Percentiles rank a stretch among this genome's conserved stretches.
phyloP scores from a whole-genome alignment of 2,329 filamentous ascomycete species.

The Onygenales sp. region DNA sequence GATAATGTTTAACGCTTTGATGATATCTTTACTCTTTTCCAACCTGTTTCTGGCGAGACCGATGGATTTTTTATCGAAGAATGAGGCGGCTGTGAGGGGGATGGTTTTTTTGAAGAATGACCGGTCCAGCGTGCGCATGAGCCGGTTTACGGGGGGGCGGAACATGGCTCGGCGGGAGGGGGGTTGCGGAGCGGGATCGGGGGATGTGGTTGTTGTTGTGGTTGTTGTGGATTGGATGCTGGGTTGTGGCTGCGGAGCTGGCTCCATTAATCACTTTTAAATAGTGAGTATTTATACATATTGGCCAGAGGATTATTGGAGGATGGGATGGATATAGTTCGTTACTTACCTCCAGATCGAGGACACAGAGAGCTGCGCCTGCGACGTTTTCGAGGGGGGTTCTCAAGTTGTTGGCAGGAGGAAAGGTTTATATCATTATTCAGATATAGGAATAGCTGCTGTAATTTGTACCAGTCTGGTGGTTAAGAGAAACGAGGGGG shows the following conservation, averaged over 20 bases:
- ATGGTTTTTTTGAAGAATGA: constrained; percentile 71
- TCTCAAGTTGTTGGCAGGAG: too few relatives aligned
- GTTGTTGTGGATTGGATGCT: not conserved
- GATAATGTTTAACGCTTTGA: constrained; percentile 55
- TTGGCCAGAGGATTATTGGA: too few relatives aligned
- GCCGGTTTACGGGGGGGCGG: constrained; percentile 69
- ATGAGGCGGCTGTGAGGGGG: constrained; percentile 65
- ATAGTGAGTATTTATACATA: not conserved
- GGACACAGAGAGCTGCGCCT: too few relatives aligned
- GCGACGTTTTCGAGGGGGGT: too few relatives aligned
- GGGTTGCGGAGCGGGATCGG: constrained; percentile 11
- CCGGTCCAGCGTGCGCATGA: constrained; percentile 71
- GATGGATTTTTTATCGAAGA: constrained; percentile 68
- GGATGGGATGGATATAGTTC: too few relatives aligned
- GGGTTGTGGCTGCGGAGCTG: not conserved
- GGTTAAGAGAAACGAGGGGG: too few relatives aligned
- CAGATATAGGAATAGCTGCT: too few relatives aligned
- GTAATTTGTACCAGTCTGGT: too few relatives aligned
- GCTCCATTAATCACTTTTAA: not conserved
- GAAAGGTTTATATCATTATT: too few relatives aligned
- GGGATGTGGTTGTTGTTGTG: constrained; percentile 1
- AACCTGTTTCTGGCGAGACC: constrained; percentile 60
- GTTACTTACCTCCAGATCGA: too few relatives aligned
- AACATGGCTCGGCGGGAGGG: constrained; percentile 43
- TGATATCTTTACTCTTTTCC: constrained; percentile 54